Conservation (phyloP, 2,329 filamentous ascomycete genomes). For the Nigrospora oryzae region DNA sequence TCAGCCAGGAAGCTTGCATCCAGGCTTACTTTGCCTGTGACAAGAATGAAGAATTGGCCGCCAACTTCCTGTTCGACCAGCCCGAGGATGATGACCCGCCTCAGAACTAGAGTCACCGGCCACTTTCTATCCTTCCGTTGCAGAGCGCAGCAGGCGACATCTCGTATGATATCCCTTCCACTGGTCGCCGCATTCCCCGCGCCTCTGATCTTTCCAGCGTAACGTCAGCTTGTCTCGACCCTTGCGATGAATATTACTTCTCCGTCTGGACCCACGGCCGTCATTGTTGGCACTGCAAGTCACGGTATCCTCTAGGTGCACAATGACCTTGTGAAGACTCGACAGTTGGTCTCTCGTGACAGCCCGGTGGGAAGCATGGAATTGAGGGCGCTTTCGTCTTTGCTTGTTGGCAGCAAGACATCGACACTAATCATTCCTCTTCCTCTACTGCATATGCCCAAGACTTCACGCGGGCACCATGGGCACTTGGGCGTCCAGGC, state of each 20-base stretch:
- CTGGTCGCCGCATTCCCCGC: neutral
- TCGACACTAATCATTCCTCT: too few relatives aligned
- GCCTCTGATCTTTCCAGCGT: too few relatives aligned
- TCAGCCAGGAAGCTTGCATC: constrained; percentile 86
- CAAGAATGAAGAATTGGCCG: constrained; percentile 97
- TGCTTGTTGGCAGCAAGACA: too few relatives aligned
- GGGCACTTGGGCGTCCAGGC: too few relatives aligned
- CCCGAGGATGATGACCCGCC: constrained; percentile 70
- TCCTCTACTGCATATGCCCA: too few relatives aligned
- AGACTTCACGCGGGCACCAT: too few relatives aligned
- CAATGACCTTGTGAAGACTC: too few relatives aligned
- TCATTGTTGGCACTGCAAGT: too few relatives aligned
- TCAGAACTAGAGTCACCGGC: constrained; percentile 26
- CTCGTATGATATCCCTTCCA: constrained; percentile 8
- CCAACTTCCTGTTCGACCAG: constrained; percentile 97
- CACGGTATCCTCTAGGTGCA: too few relatives aligned
- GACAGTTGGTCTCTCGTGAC: too few relatives aligned
- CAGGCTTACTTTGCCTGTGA: constrained; percentile 99
- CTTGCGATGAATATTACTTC: constrained; percentile 33
- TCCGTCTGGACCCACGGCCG: neutral
- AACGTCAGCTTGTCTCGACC: constrained; percentile 2
- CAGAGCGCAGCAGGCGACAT: constrained; percentile 2
- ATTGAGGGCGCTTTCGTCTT: too few relatives aligned
- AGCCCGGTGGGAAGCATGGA: too few relatives aligned
- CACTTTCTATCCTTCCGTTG: constrained; percentile 3